A percentile compares a stretch with the other conserved stretches of the same genome.
Evolutionary conservation across 805 yeast species (phyloP).

Genomic region (Saccharomycopsis microspora): DNA sequence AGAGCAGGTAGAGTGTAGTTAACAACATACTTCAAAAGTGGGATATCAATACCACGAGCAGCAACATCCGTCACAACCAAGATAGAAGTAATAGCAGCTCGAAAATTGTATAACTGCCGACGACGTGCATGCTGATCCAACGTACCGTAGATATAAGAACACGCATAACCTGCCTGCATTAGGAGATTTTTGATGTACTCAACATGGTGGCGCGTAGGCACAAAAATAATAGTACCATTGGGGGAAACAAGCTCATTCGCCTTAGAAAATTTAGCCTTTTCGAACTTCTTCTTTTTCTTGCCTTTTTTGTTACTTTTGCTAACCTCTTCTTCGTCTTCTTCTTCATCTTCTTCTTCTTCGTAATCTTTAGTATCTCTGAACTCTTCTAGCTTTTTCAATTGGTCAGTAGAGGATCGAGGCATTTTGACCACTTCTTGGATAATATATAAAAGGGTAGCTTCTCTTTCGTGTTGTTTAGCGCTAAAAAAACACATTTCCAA

Average conservation of each 20-base stretch:
- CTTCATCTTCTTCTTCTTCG: constrained; percentile 42
- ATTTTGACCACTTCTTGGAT: constrained; percentile 77
- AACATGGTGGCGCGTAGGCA: constrained; percentile 96
- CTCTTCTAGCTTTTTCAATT: constrained; percentile 39
- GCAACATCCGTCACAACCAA: constrained; percentile 97
- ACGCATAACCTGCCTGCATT: constrained; percentile 68
- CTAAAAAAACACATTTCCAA: constrained; percentile 83
- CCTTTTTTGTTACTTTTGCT: constrained; percentile 21
- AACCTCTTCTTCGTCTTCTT: constrained; percentile 27
- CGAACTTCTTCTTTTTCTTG: constrained; percentile 27
- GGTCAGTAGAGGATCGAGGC: constrained; percentile 69
- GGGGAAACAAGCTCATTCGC: constrained; percentile 81
- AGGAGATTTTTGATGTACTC: constrained; percentile 72
- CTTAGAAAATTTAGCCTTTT: constrained; percentile 52
- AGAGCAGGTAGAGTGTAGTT: constrained; percentile 86
- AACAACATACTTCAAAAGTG: constrained; percentile 87
- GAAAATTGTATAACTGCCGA: constrained; percentile 73
- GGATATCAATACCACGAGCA: constrained; percentile 98
- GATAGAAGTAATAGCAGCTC: constrained; percentile 74
- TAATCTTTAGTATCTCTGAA: constrained; percentile 38
- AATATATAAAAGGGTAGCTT: constrained; percentile 69
- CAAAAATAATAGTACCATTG: constrained; percentile 83
- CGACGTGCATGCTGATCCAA: constrained; percentile 92
- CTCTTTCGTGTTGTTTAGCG: constrained; percentile 76
- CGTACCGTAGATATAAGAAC: constrained; percentile 88